Evolutionary conservation across 495 filamentous ascomycete genomes (phyloP).

Genomic region (Arthonia radiata): DNA sequence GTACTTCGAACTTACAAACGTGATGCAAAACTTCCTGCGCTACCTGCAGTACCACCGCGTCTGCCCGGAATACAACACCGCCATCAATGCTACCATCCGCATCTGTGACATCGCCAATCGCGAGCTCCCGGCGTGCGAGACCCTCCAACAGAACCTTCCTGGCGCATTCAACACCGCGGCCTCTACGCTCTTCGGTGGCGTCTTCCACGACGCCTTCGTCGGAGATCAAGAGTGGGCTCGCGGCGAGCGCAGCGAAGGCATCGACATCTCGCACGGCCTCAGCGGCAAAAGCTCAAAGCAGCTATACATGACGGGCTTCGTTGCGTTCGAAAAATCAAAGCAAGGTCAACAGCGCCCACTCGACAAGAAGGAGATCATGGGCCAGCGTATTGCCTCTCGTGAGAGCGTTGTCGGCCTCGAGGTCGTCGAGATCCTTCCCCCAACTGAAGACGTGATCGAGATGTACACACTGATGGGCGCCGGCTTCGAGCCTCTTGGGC

Average conservation of each 20-base stretch:
- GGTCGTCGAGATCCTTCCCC: conserved; percentile 20
- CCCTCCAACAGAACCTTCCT: too few relatives aligned
- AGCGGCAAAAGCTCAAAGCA: not conserved
- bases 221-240: conserved; percentile 14
- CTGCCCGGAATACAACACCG: conserved; percentile 48
- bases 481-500: conserved; percentile 11
- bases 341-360: too few relatives aligned
- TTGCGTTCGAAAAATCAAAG: too few relatives aligned
- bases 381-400: too few relatives aligned
- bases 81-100: conserved; percentile 37
- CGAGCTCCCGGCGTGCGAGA: conserved; percentile 37
- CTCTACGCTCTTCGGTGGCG: conserved; percentile 32
- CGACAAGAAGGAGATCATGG: too few relatives aligned
- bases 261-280: not conserved
- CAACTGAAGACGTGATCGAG: conserved; percentile 13
- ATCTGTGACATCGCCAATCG: conserved; percentile 42
- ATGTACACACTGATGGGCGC: conserved; percentile 16
- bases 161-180: conserved; percentile 52
- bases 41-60: conserved; percentile 69
- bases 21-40: conserved; percentile 69
- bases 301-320: too few relatives aligned
- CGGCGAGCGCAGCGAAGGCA: conserved; percentile 1
- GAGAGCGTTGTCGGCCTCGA: conserved; percentile 35
- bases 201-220: conserved; percentile 14
- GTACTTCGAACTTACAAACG: too few relatives aligned